Evolutionary conservation across 2,329 filamentous ascomycete species (phyloP), one percentile per base, ranked within the genome.

Genomic region (Harringtonia aguacate): DNA sequence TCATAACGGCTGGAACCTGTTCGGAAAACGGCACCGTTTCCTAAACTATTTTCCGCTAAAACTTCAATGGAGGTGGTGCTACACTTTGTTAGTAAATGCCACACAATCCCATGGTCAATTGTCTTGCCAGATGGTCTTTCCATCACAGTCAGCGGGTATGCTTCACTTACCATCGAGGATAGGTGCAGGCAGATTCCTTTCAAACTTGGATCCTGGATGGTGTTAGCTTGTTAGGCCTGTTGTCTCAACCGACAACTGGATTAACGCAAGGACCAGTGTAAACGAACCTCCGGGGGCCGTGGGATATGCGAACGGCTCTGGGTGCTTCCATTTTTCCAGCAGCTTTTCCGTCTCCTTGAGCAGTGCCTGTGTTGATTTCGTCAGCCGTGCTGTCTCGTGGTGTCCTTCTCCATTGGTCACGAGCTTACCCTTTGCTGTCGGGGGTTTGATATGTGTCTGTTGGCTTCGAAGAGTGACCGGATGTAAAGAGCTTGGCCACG

Each of bases 401-500:
- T 22, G 3, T 12, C 15, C 14, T 24, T 46, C 37, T 43, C 13
- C 33, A 34, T 43, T 39, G 12, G 15, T 22, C 36, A 18, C 31
- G 41, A 31, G 46, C 72, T 51, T 74, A 94, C 90, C 67, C 82
- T 81, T 67, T 90, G 84, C 66, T 89, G 84, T 64, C 87, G 79
- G 30, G 86, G 86, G 59, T 95, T 86, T 46, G 76, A 79, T 48
- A 97, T 72, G 60, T 87, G 72, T 61, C 79, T 86, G 65, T 98
- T 97, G 46, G 87, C 87, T 63, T 98, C 92, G 61, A 97, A 98
- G 14, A 97, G 75, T 31, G 84, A 88, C 56, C 92, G 83, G 57
- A 98, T 94, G 64, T 98, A 97, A 51, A 97, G 70, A 28, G 92
- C 92, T 66, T 97, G 92, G 50, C 90, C 89, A 56, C 92, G 84